Evolutionary conservation across 768 basidiomycete genomes (phyloP), one percentile per base, ranked within the genome.

Genomic region (Boletellus ananiceps): DNA sequence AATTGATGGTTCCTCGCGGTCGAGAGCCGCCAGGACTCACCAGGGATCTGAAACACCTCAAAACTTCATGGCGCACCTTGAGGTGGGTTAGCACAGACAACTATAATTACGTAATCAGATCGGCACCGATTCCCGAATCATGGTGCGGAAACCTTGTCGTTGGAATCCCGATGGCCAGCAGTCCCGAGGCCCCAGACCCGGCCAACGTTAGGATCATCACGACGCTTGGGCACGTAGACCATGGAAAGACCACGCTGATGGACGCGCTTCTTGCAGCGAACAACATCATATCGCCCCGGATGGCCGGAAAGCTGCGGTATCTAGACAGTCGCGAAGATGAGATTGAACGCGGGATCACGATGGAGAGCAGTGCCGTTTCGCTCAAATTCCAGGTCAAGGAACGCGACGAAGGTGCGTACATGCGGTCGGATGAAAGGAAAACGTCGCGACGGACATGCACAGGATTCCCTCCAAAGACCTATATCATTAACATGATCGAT

Each of bases 281-380:
- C 72, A 95, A 92, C 62, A 98, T 99, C 64, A 97, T 99, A 60
- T 97, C 95, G 0, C 70, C 84, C 9, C 74, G 89, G 46, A 88
- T 97, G 84, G 95, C 93, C 2, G 96, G 96, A 9, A 98, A 96
- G 66, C 84, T 98, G 68, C 77, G 96, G 46, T 99, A 95, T 66
- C 74, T 98, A 46, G 96, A 99, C 64, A 91, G 87, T 50, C 77
- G 96, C 56, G 93, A 97, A 64, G 96, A 98, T 60, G 96, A 99
- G 62, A 94, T 97, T 60, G 86, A 98, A 69, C 75, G 96, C 43
- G 96, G 96, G 2, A 99, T 99, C 52, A 98, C 96, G 0, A 98
- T 99, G 96, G 94, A 99, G 69, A 92, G 90, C 56, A 93, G 90
- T 65, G 94, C 96, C 0, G 87, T 98, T 6, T 93, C 89, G 4